Evolutionary conservation across 306 rosid genomes (phyloP), one percentile per base, ranked within the genome.

Genomic region (Glycyrrhiza uralensis): DNA sequence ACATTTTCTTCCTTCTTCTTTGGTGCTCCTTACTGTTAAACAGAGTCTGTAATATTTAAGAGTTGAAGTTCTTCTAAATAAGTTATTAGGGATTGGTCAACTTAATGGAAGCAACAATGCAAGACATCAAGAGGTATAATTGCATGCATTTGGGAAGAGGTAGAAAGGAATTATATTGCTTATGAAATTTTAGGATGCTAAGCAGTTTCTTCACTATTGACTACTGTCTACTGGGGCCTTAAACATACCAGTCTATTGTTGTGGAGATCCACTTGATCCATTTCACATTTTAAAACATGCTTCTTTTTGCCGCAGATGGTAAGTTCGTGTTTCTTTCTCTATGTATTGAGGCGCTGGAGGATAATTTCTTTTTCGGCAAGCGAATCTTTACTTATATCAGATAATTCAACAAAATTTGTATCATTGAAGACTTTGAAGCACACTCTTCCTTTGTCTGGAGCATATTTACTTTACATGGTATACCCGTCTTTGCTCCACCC

Each of bases 391-490:
- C 59, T 26, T 20, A 38, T 67, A 71, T 71, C 89, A 54, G 98
- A 87, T 54, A 84, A 69, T 60, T 41, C 81, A 36, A 72, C 81
- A 71, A 80, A 69, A 38, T 79, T 91, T 79, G 93, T 93, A 58
- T 82, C 97, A 3, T 22, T 89, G 65, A 86, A 83, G 80, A 93
- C 96, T 32, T 81, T 93, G 88, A 86, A 76, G 86, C 88, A 86
- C 79, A 87, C 97, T 41, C 69, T 83, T 79, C 98, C 98, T 58
- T 76, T 93, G 64, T 83, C 97, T 20, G 97, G 91, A 75, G 83
- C 98, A 28, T 93, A 91, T 87, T 87, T 91, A 83, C 85, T 93
- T 58, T 93, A 93, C 89, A 91, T 93, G 97, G 97, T 93, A 89
- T 52, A 45, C 26, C 29, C 44, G 20, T 49, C 19, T 46, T 22